Percentiles rank a stretch among this genome's conserved stretches.
Evolutionary conservation across 2,329 filamentous ascomycete species (phyloP).

Genomic region (Curvularia lunata): DNA sequence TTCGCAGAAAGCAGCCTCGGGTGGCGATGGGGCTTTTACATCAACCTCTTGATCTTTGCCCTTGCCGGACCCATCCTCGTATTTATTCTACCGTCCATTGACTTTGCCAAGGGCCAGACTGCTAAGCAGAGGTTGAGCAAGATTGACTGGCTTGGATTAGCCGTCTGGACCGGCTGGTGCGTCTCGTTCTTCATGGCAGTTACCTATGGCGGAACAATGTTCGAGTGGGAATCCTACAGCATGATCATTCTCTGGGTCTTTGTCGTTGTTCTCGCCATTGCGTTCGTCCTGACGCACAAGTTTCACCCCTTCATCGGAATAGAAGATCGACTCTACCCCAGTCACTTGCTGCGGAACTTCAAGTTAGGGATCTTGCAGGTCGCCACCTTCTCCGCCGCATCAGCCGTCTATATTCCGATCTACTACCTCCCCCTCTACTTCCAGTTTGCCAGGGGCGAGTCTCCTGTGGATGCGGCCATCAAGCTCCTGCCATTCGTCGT

Average conservation of each 20-base stretch:
- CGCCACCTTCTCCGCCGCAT: neutral
- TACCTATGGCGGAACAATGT: conserved; percentile 58
- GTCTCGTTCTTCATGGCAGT: conserved; percentile 55
- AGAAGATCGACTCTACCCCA: conserved; percentile 57
- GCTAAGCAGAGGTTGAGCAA: neutral
- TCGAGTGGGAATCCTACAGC: conserved; percentile 54
- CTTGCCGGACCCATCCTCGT: conserved; percentile 42
- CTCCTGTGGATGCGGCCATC: conserved; percentile 28
- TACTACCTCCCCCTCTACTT: conserved; percentile 41
- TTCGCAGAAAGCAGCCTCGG: conserved; percentile 1
- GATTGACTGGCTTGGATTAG: conserved; percentile 47
- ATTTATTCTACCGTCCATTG: conserved; percentile 9
- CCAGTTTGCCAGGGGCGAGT: conserved; percentile 32
- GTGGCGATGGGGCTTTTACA: conserved; percentile 28
- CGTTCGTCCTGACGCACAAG: conserved; percentile 56
- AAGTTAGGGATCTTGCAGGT: conserved; percentile 2
- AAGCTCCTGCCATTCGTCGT: conserved; percentile 35
- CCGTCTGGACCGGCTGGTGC: conserved; percentile 50
- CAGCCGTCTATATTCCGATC: conserved; percentile 11
- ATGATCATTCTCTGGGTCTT: conserved; percentile 57
- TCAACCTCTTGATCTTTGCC: conserved; percentile 37
- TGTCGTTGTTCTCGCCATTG: conserved; percentile 51
- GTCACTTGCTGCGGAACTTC: conserved; percentile 50
- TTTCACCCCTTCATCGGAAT: conserved; percentile 54
- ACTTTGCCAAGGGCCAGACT: conserved; percentile 2